Base-by-base conservation (phyloP, 129 eudicot species). In the Flaveria ramosissima region DNA sequence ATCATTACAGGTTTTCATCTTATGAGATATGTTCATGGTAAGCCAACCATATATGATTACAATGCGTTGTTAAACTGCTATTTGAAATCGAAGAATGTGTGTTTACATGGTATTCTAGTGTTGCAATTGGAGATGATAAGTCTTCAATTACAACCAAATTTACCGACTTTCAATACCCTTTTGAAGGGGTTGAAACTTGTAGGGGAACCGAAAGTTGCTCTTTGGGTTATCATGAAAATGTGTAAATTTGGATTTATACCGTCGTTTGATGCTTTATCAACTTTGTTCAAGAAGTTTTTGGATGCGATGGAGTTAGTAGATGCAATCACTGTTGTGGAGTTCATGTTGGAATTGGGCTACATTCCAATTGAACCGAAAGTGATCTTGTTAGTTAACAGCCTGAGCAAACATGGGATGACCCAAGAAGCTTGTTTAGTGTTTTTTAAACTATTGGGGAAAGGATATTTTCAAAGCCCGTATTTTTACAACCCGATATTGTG, bases 401-500 rank as follows among this genome's bases (percentile, higher is more conserved):
- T 89, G 47, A 66, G 88, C 57, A 48, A 78, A 71, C 42, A 20
- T 43, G 86, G 90, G 46, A 75, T 83, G 86, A 63, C 79, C 2
- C 12, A 59, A 1, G 73, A 78, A 78, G 90, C 90, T 1, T 74
- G 68, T 53, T 21, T 55, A 0, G 70, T 85, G 56, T 81, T 81
- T 56, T 65, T 36, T n/a, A 53, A 70, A 8, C 32, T 89, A 19
- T 69, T 88, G 39, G 75, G 50, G 3, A 81, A 78, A 62, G 83
- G 86, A 21, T 46, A 21, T 63, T 79, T 81, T 42, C 78, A 42
- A 61, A 71, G 71, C 53, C 84, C 85, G 16, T 78, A 71, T 83
- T 48, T 74, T 69, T 84, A 80, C 71, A 87, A 85, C 81, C 86
- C 86, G 16, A 89, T 89, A 52, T 59, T 87, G 17, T 87, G 96